A percentile compares a stretch with the other conserved stretches of the same genome.
phyloP scores from a whole-genome alignment of 2,329 filamentous ascomycete species.

The Pseudogymnoascus sp. region DNA sequence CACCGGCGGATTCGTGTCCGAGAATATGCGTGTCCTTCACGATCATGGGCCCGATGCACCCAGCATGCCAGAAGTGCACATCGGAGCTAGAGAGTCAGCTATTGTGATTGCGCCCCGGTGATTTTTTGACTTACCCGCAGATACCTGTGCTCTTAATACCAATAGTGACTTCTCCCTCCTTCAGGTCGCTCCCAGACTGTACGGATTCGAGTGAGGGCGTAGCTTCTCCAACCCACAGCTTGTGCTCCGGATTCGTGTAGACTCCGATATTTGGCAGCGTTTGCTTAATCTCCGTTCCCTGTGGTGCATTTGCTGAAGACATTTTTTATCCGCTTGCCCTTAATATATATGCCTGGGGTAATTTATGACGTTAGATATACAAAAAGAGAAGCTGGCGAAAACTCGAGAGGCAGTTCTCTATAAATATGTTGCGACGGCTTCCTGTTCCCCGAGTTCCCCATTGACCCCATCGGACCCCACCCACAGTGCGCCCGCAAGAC shows the following conservation, averaged over 20 bases:
- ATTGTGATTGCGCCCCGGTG: not conserved
- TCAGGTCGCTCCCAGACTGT: constrained; percentile 57
- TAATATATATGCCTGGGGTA: not conserved
- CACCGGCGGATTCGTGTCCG: constrained; percentile 86
- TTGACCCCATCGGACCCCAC: not conserved
- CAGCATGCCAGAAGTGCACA: constrained; percentile 95
- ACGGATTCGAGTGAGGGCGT: constrained; percentile 70
- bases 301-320: constrained; percentile 10
- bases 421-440: not conserved
- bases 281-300: constrained; percentile 32
- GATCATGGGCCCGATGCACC: constrained; percentile 93
- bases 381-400: not conserved
- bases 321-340: not conserved
- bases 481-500: not conserved
- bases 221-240: constrained; percentile 79
- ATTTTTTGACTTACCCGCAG: constrained; percentile 59
- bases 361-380: not conserved
- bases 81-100: constrained; percentile 57
- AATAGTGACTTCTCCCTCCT: constrained; percentile 77
- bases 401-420: not conserved
- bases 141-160: constrained; percentile 92
- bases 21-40: constrained; percentile 84
- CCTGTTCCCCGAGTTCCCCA: not conserved
- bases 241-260: constrained; percentile 87
- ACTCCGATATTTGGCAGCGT: constrained; percentile 88